Conservation (phyloP, 345 rosid species). For the Salix exigua region DNA sequence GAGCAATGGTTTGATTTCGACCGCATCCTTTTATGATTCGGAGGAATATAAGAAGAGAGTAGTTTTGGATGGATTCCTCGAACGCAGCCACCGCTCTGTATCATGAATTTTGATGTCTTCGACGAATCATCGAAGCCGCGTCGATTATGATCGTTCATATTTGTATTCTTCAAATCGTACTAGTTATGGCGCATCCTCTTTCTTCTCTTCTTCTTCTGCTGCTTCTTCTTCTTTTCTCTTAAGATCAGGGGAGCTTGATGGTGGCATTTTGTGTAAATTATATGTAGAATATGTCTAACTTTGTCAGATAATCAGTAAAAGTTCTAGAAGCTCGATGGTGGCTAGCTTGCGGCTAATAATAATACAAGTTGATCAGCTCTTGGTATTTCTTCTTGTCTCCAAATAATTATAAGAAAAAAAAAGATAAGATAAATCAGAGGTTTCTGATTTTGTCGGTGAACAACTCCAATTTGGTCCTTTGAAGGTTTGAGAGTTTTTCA, state of each 20-base stretch:
- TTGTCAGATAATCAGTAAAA: background rate
- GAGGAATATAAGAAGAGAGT: slow-evolving; percentile 56
- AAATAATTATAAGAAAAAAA: background rate
- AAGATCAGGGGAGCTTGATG: background rate
- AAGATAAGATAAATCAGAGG: background rate
- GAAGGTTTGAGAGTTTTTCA: too few species aligned
- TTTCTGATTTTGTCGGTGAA: background rate
- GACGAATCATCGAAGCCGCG: background rate
- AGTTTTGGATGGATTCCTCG: slow-evolving; percentile 68
- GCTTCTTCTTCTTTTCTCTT: background rate
- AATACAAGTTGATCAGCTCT: background rate
- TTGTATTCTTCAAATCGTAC: background rate
- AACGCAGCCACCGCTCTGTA: slow-evolving; percentile 42
- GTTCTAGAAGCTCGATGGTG: background rate
- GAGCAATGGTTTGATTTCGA: background rate
- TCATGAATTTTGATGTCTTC: background rate
- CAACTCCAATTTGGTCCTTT: background rate
- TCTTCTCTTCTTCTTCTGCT: background rate
- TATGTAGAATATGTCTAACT: background rate
- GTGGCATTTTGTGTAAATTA: slow-evolving; percentile 5
- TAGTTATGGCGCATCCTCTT: background rate
- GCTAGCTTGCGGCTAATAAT: background rate
- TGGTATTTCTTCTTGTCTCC: background rate
- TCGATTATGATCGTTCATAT: too few species aligned
- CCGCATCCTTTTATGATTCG: slow-evolving; percentile 34